A percentile compares a stretch with the other conserved stretches of the same genome.
These are phyloP conservation scores for Huntiella moniliformis DNA, from an alignment of 2,329 filamentous ascomycete species.

Conservation along the genomic window DNA sequence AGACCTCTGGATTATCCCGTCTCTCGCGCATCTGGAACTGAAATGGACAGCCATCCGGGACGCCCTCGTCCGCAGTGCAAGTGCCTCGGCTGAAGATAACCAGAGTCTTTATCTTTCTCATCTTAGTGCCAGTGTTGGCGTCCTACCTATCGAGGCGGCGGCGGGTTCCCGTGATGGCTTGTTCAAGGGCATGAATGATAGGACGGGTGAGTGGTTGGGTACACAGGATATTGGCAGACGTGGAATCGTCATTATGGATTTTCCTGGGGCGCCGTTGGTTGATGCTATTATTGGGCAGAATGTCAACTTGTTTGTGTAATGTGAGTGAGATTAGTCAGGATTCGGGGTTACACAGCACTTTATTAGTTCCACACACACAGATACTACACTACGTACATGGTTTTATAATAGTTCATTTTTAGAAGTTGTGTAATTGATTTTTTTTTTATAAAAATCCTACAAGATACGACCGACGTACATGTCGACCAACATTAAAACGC, in stretches of 20 bases:
- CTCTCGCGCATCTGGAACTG: constrained; percentile 24
- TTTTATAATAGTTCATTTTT: no score
- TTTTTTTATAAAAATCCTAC: no score
- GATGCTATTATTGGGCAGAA: constrained; percentile 26
- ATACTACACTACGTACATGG: no score
- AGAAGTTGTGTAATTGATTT: no score
- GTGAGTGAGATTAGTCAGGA: no score
- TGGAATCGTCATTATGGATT: constrained; percentile 30
- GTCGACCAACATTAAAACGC: no score
- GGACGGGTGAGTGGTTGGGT: constrained; percentile 26
- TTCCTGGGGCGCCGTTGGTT: constrained; percentile 26
- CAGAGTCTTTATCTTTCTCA: constrained; percentile 27
- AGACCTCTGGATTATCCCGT: constrained; percentile 27
- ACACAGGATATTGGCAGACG: constrained; percentile 18
- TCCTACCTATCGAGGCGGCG: constrained; percentile 30
- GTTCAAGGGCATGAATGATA: constrained; percentile 30
- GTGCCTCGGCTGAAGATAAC: constrained; percentile 18
- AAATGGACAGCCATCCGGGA: constrained; percentile 28
- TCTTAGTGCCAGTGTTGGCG: constrained; percentile 28
- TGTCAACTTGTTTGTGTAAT: constrained; percentile 13
- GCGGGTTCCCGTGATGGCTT: constrained; percentile 26
- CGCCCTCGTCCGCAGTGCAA: constrained; percentile 22
- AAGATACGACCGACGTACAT: no score
- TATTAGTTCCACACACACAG: no score
- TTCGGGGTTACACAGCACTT: no score